phyloP scores from a whole-genome alignment of 306 rosid genomes.

The Cicer judaicum region DNA sequence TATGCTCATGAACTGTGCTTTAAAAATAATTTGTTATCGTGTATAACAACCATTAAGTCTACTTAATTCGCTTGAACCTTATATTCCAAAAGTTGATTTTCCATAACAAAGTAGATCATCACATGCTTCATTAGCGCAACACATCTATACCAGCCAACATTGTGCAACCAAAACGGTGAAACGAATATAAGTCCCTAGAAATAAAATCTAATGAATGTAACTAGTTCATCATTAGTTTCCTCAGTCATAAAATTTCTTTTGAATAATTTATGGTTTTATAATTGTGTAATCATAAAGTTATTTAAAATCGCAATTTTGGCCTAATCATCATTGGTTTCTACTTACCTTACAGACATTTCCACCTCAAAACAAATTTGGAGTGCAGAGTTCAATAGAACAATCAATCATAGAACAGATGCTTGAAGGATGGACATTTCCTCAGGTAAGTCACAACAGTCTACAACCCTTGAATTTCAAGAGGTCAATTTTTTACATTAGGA shows the following conservation, averaged over 20 bases:
- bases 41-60: not conserved
- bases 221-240: not conserved
- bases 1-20: slow-evolving; percentile 6
- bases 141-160: too few relatives aligned
- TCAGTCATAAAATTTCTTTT: not conserved
- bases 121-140: not conserved
- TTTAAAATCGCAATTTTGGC: not conserved
- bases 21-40: slow-evolving; percentile 18
- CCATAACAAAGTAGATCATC: not conserved
- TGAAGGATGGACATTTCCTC: slow-evolving; percentile 60
- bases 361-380: slow-evolving; percentile 57
- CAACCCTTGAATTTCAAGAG: not conserved
- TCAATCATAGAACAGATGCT: slow-evolving; percentile 62
- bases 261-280: not conserved
- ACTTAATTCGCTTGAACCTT: too few relatives aligned
- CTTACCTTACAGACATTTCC: slow-evolving; percentile 60
- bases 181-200: too few relatives aligned
- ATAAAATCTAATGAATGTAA: not conserved
- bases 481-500: not conserved
- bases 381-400: slow-evolving; percentile 50
- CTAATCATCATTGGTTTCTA: not conserved
- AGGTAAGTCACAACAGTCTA: slow-evolving; percentile 46
- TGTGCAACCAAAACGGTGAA: too few relatives aligned
- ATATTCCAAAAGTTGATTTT: too few relatives aligned
- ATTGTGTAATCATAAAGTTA: slow-evolving; percentile 1